Conservation (phyloP, 495 filamentous ascomycete genomes). For the Chaetomium tenue region DNA sequence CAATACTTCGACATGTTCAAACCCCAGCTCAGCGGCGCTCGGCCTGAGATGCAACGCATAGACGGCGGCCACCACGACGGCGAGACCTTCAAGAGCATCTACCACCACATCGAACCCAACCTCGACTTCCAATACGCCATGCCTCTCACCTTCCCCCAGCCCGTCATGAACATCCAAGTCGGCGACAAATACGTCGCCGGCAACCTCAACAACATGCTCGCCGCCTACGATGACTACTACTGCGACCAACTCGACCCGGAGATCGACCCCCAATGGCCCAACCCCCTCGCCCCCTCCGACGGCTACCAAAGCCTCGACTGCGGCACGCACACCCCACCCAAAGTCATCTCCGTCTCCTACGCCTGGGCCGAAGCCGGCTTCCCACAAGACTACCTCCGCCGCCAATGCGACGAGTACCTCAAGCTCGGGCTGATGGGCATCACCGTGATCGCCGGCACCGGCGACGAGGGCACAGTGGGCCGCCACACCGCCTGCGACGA, state of each 20-base stretch:
- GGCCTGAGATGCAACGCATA: constrained; percentile 29
- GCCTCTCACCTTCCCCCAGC: constrained; percentile 53
- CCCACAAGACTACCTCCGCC: constrained; percentile 28
- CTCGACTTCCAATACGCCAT: constrained; percentile 37
- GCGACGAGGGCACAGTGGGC: constrained; percentile 55
- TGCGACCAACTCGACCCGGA: constrained; percentile 46
- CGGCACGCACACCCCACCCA: constrained; percentile 43
- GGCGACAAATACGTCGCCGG: constrained; percentile 49
- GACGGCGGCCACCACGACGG: constrained; percentile 27
- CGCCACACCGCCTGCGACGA: constrained; percentile 17
- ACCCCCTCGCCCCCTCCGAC: constrained; percentile 32
- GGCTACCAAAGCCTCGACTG: constrained; percentile 49
- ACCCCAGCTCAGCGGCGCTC: constrained; percentile 16
- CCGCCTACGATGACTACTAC: constrained; percentile 58
- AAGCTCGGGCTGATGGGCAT: constrained; percentile 63
- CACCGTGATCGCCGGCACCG: constrained; percentile 55
- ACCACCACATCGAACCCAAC: constrained; percentile 25
- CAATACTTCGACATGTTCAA: constrained; percentile 55
- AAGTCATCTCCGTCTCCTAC: constrained; percentile 40
- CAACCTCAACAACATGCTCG: constrained; percentile 51
- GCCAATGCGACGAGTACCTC: constrained; percentile 46
- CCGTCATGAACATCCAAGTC: constrained; percentile 54
- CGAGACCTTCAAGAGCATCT: neutral
- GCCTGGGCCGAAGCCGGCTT: constrained; percentile 33
- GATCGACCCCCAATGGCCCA: constrained; percentile 52